Conservation (phyloP, 169 alveolate genomes). For the Babesia ovata region DNA sequence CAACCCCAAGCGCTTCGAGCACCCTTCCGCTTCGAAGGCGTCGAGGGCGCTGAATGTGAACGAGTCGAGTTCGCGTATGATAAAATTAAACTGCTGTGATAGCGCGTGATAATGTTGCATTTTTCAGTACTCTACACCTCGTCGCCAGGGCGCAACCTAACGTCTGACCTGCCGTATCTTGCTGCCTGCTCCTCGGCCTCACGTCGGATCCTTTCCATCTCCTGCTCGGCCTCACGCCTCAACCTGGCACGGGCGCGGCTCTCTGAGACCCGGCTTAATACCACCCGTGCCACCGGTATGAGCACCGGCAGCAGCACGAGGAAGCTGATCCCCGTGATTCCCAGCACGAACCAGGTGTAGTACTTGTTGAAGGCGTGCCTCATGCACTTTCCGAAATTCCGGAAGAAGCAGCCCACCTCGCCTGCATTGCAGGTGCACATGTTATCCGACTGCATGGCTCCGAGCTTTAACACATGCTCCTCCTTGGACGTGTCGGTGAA, state of each 20-base stretch:
- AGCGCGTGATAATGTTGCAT: constrained; percentile 19
- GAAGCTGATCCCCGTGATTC: constrained; percentile 29
- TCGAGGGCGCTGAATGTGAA: constrained; percentile 16
- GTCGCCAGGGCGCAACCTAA: not conserved
- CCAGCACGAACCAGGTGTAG: constrained; percentile 51
- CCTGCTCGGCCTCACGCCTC: not conserved
- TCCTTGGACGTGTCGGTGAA: not conserved
- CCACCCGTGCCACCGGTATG: constrained; percentile 32
- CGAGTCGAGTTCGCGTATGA: constrained; percentile 37
- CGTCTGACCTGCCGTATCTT: not conserved
- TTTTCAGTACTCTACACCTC: not conserved
- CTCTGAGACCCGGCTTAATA: not conserved
- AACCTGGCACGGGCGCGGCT: not conserved
- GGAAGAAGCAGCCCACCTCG: constrained; percentile 46
- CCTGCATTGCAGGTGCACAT: constrained; percentile 47
- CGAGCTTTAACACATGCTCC: not conserved
- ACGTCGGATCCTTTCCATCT: not conserved
- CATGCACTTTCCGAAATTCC: constrained; percentile 53
- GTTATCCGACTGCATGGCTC: not conserved
- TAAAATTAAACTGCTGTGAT: constrained; percentile 31
- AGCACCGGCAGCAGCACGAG: constrained; percentile 56
- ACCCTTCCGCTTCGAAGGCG: constrained; percentile 24
- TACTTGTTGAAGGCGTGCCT: constrained; percentile 28
- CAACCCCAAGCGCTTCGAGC: constrained; percentile 59
- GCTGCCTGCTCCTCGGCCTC: not conserved